Evolutionary conservation across 192 early-diverging fungal species (phyloP), one percentile per base, ranked within the genome.

Genomic region (Kickxella alabastrina): DNA sequence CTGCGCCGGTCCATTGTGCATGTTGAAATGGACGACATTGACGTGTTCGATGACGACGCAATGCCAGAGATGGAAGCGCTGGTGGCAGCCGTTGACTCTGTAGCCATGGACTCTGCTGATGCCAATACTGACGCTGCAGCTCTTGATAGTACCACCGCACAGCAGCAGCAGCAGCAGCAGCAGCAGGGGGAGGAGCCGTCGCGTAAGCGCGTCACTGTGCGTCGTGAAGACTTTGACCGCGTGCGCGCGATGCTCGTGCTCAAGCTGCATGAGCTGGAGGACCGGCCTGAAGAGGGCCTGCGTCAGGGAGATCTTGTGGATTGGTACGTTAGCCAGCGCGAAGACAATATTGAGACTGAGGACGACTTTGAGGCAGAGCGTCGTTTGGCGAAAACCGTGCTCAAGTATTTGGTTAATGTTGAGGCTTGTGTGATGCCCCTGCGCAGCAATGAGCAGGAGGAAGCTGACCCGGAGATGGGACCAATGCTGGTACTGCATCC

Each of bases 1-100:
- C 62, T 98, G 37, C 81, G 85, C 27, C 87, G 88, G 31, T 97
- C 94, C 2, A 98, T 98, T 43, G 87, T 98, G 42, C 84, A 82
- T 4, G 82, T 92, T 6, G 83, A 89, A 57, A 83, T 86, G 76
- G 88, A 89, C 43, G 83, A 87, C 54, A 62, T 92, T 26, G 83
- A 84, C 6, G 64, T 90, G 22, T 71, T 74, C 7, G 83, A 86
- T 1, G 76, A 63, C 41, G 49, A 38, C 27, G 46, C 17, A 12
- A 26, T 25, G 36, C 25, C 29, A 19, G 43, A 45, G 43, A 10
- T 45, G 6, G 43, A 45, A 3, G 43, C 23, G 6, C 24, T 27
- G 43, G 43, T 6, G 24, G 43, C 43, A 15, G 43, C 24, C n/a
- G 43, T 10, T 3, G 5, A 15, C 14, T 12, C 12, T 10, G 18